Evolutionary conservation across 148 eudicot species (phyloP).

Genomic region (Vaccinium myrtillus): DNA sequence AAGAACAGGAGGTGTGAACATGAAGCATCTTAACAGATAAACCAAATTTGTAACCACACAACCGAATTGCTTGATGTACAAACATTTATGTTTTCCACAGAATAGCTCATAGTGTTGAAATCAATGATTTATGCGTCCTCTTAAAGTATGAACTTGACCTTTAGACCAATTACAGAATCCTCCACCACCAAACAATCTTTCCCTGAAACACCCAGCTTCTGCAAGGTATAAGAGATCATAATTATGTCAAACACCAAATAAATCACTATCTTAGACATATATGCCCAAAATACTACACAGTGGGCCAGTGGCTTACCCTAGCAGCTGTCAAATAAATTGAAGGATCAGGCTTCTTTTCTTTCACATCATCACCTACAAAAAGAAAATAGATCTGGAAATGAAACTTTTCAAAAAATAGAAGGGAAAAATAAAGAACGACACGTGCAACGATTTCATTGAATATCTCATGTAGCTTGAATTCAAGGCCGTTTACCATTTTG

Average conservation of each 20-base stretch:
- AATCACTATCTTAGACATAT: background rate
- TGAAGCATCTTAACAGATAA: background rate
- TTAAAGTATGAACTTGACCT: constrained; percentile 42
- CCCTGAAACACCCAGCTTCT: constrained; percentile 71
- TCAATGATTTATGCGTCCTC: constrained; percentile 3
- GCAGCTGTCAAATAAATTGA: constrained; percentile 80
- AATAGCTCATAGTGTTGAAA: background rate
- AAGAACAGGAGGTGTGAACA: background rate
- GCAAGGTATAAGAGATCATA: constrained; percentile 24
- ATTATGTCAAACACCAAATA: constrained; percentile 3
- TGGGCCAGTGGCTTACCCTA: constrained; percentile 60
- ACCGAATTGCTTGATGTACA: background rate
- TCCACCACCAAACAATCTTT: constrained; percentile 86
- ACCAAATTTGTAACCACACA: background rate
- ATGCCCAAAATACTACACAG: background rate
- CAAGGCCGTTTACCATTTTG: background rate
- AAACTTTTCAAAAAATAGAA: background rate
- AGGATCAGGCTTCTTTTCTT: constrained; percentile 97
- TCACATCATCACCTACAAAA: constrained; percentile 88
- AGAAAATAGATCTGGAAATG: background rate
- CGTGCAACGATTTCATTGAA: background rate
- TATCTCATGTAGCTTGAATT: background rate
- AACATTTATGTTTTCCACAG: background rate
- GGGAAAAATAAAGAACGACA: background rate
- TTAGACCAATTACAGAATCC: constrained; percentile 93